These are phyloP conservation scores for Euphorbia lathyris DNA, from an alignment of 345 rosid genomes.

Conservation along the genomic window DNA sequence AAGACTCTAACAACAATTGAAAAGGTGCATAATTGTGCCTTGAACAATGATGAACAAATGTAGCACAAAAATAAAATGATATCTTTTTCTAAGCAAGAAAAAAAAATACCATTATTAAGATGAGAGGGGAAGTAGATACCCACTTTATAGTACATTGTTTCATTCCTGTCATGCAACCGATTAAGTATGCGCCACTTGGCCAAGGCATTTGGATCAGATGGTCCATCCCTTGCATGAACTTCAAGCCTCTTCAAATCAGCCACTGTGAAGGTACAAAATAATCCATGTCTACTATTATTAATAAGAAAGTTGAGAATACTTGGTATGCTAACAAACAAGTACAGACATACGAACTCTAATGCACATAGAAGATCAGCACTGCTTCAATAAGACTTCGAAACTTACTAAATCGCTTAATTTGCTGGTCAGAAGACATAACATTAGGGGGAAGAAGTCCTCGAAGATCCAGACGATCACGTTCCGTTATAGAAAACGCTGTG, in stretches of 20 bases:
- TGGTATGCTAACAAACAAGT: background rate
- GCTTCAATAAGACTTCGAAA: conserved; percentile 8
- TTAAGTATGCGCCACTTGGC: conserved; percentile 97
- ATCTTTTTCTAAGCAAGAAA: background rate
- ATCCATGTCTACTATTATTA: background rate
- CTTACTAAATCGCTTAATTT: conserved; percentile 88
- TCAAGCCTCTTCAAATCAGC: conserved; percentile 86
- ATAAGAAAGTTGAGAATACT: background rate
- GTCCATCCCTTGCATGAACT: conserved; percentile 91
- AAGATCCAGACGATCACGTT: conserved; percentile 90
- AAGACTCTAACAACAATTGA: background rate
- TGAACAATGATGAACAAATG: background rate
- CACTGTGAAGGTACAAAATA: conserved; percentile 46
- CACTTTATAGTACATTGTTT: conserved; percentile 94
- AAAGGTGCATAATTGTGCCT: background rate
- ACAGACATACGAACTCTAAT: background rate
- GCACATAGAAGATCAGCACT: background rate
- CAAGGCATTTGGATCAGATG: conserved; percentile 82
- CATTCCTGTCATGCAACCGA: conserved; percentile 92
- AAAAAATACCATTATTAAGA: background rate
- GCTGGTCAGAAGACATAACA: conserved; percentile 81
- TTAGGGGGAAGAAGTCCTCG: conserved; percentile 96
- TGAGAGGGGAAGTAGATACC: background rate
- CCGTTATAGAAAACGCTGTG: conserved; percentile 92
- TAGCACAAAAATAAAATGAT: background rate